Percentiles rank a stretch among this genome's conserved stretches.
phyloP scores from a whole-genome alignment of 306 rosid species.

The Gastrolobium villosum region DNA sequence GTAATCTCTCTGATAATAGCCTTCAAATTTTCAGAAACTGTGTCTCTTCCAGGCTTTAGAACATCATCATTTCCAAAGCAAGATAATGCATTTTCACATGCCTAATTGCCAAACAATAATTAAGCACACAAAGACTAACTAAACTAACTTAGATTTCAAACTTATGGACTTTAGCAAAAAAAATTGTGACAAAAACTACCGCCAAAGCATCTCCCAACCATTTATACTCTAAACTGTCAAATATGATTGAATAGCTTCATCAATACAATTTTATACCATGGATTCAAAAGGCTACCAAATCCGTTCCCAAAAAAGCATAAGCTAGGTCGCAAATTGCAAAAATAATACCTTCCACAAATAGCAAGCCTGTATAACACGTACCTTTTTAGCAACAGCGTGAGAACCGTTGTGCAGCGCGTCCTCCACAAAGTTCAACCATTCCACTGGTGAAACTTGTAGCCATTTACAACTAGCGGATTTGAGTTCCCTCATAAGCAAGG shows the following conservation, averaged over 20 bases:
- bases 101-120: slow-evolving; percentile 58
- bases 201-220: slow-evolving; percentile 11
- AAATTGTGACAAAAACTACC: not conserved
- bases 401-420: slow-evolving; percentile 69
- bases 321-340: not conserved
- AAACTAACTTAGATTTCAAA: slow-evolving; percentile 3
- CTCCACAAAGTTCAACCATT: slow-evolving; percentile 77
- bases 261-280: slow-evolving; percentile 1
- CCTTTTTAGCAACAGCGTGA: slow-evolving; percentile 69
- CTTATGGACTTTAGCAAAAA: not conserved
- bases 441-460: slow-evolving; percentile 69
- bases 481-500: slow-evolving; percentile 70
- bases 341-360: not conserved
- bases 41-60: slow-evolving; percentile 47
- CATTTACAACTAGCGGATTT: slow-evolving; percentile 60
- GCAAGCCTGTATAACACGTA: not conserved
- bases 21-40: slow-evolving; percentile 46
- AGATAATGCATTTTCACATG: slow-evolving; percentile 72
- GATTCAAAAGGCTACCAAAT: slow-evolving; percentile 11
- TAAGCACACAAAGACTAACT: slow-evolving; percentile 31
- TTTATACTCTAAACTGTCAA: not conserved
- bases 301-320: not conserved
- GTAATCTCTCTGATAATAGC: slow-evolving; percentile 54
- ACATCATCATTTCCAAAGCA: slow-evolving; percentile 55
- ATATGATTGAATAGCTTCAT: slow-evolving; percentile 1